Evolutionary conservation across 352 stramenopile genomes (phyloP), one percentile per base, ranked within the genome.

Genomic region (Thalassiosira delicatula): DNA sequence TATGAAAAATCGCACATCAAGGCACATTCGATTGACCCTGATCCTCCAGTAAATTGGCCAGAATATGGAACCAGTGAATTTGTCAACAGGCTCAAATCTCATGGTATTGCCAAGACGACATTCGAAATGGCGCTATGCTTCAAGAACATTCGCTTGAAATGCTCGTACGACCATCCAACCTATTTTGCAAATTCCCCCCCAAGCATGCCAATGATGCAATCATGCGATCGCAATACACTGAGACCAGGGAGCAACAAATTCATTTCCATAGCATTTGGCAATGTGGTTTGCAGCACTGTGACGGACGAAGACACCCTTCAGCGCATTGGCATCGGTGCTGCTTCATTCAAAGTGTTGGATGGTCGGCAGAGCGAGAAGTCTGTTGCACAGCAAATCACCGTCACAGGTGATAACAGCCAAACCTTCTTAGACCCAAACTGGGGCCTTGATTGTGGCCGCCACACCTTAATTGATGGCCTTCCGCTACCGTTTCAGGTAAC

Each of bases 401-500:
- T 76, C 8, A 78, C 80, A 37, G 56, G 53, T 60, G 27, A 60
- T 62, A 14, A 69, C 21, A 63, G 44, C 62, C 42, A 61, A 59
- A 40, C 32, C 57, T 63, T 87, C 51, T 78, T 88, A 67, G 85
- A 95, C 83, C 23, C 89, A 4, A 77, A 74, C 23, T 95, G 83
- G 77, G 91, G 91, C 3, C 73, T 94, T 21, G 69, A 91, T 21
- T 87, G 85, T 65, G 87, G 92, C 23, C 70, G 76, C 33, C 78
- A 89, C 63, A 87, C 82, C 17, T 76, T 90, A 46, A 69, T 83
- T 70, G 53, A 81, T 71, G 86, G 84, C 42, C 54, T 94, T 14
- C 81, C 87, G 33, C 44, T 90, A 27, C 86, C 91, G 3, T 90
- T 95, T 68, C 84, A 92, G 72, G 51, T 87, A 40, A 87, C 88